Base-by-base conservation (phyloP, 176 grass and related monocot genomes). In the Oryza brachyantha region DNA sequence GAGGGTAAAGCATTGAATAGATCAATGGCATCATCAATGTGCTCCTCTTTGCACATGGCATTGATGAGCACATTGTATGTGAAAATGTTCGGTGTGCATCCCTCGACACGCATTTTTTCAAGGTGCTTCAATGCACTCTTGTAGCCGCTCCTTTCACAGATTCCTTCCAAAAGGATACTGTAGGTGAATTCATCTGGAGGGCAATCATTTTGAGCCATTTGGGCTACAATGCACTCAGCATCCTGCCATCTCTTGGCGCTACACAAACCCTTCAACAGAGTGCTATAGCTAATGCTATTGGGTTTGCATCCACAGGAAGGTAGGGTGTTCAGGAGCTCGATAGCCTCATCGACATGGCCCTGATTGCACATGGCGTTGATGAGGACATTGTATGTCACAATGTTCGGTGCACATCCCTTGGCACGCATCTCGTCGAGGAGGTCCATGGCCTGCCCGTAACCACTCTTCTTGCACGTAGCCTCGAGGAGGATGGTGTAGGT, bases 21-120 rank as follows among this genome's bases (percentile, higher is more conserved):
- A 29, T 65, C 45, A 32, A 85, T 79, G 1, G 83, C 83, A 10
- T 73, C 83, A 7, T 85, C 17, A 29, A 85, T 22, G 10, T 69
- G 19, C 39, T 76, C 83, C 26, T 85, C 83, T 59, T 85, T 85
- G 67, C 83, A 85, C 32, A 85, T 85, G 11, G 67, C 75, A 70
- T 85, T 79, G 57, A 85, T 85, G 29, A 85, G 27, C 17, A 85
- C 66, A 46, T 79, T 85, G 36, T 79, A 85, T 7, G 75, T 79
- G 21, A 85, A 66, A 5, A 85, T 75, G 35, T 85, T 75, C 2
- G 75, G 83, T 13, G 5, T 65, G 68, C 83, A 79, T 5, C 83
- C 83, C 66, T 85, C 78, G 2, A 68, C 14, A 1, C 75, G 32
- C 83, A 85, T 85, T 67, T 85, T 75, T 24, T 79, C 75, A 22